These are phyloP conservation scores for Planoprotostelium fungivorum DNA, from an alignment of 78 protist species.

Conservation along the genomic window DNA sequence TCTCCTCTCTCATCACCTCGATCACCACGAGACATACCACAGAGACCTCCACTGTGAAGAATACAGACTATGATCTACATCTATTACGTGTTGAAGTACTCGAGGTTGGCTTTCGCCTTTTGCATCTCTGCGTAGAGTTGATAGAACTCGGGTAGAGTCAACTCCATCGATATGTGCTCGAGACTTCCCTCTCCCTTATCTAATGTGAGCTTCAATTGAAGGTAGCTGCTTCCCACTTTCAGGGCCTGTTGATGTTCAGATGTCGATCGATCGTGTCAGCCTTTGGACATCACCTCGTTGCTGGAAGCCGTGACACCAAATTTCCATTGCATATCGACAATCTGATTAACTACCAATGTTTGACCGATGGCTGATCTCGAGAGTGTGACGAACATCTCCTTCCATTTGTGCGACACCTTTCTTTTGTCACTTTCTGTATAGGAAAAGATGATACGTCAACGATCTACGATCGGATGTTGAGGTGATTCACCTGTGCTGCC, in stretches of 20 bases:
- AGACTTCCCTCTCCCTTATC: constrained; percentile 52
- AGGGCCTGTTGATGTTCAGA: constrained; percentile 3
- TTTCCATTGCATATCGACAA: constrained; percentile 66
- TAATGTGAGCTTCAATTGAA: constrained; percentile 50
- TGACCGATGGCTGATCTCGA: constrained; percentile 57
- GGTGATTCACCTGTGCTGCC: neutral
- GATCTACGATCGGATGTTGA: too few relatives aligned
- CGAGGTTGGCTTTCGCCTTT: constrained; percentile 55
- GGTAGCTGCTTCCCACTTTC: constrained; percentile 20
- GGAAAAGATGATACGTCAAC: neutral
- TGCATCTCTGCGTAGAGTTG: constrained; percentile 61
- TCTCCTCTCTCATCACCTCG: too few relatives aligned
- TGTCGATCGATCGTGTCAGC: neutral
- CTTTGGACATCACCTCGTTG: neutral
- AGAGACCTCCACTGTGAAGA: neutral
- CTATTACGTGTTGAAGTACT: constrained; percentile 34
- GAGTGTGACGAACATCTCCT: constrained; percentile 28
- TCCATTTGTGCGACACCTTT: constrained; percentile 26
- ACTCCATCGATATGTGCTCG: constrained; percentile 38
- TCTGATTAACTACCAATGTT: constrained; percentile 39
- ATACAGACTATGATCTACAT: neutral
- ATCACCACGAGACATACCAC: too few relatives aligned
- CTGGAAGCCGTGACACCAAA: constrained; percentile 55
- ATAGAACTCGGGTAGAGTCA: constrained; percentile 60
- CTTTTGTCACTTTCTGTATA: neutral